Evolutionary conservation across 2,329 filamentous ascomycete species (phyloP), one percentile per base, ranked within the genome.

Genomic region (Nothophoma quercina): DNA sequence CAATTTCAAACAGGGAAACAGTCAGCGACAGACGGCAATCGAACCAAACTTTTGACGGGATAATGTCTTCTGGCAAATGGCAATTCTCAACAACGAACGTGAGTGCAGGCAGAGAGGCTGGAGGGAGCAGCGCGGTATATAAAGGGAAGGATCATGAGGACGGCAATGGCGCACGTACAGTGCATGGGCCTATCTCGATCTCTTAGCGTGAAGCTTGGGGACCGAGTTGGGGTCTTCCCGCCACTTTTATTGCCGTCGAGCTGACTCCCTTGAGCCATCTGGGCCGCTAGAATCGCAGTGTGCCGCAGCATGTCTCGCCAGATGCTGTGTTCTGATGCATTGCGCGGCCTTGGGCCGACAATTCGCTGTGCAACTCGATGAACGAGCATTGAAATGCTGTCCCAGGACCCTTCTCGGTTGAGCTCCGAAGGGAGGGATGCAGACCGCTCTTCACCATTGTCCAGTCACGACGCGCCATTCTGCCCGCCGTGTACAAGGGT

Each of bases 31-130:
- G 64, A 61, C 55, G 30, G 51, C 9, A 23, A 38, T 45, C 23
- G 30, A 32, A 38, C 30, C 44, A 52, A 49, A 18, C 36, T 33
- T 39, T 53, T 38, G 29, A 35, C 42, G 35, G 35, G 34, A 39
- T 23, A 38, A 49, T 16, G 35, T 56, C 55, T 57, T 54, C 36
- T 51, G 59, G 15, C 47, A 50, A 44, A 40, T 36, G 50, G 23
- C 48, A 40, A 42, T 42, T 48, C 46, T 56, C 59, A 56, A 56
- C 58, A 73, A 63, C 69, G 69, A 74, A 57, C 56, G 70, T 65
- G 64, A 60, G 55, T 45, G 59, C 50, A 55, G 56, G 51, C 46
- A 40, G 39, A 50, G 26, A 49, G 62, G 51, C 50, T 47, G 57
- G 58, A 52, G 46, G 33, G 45, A 42, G 51, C 52, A 48, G 58